Percentiles rank a stretch among this genome's conserved stretches.
Evolutionary conservation across 345 rosid genomes (phyloP).

Genomic region (Rhizophora apiculata): DNA sequence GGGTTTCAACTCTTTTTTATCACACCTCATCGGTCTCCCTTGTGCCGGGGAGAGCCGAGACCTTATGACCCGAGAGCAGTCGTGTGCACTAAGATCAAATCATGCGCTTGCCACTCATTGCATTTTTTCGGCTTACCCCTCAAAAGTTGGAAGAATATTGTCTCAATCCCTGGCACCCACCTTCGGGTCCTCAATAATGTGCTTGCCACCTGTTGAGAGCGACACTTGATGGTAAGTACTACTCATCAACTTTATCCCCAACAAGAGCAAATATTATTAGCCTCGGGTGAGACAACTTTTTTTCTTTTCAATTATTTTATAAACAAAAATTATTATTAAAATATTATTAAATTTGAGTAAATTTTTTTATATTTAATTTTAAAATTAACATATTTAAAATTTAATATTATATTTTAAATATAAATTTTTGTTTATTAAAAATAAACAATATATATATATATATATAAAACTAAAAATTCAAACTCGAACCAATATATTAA

Average conservation of each 20-base stretch:
- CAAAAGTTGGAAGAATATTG: slow-evolving; percentile 17
- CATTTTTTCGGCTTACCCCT: background rate
- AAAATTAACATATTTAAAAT: too few species aligned
- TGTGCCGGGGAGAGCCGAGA: too few species aligned
- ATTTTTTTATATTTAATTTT: too few species aligned
- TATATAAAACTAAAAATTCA: too few species aligned
- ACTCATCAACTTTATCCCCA: background rate
- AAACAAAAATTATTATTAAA: too few species aligned
- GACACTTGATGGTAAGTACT: background rate
- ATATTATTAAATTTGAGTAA: too few species aligned
- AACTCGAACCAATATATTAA: too few species aligned
- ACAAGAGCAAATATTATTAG: background rate
- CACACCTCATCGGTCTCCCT: too few species aligned
- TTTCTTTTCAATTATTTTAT: background rate
- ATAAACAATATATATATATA: too few species aligned
- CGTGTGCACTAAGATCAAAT: background rate
- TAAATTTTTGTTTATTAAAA: too few species aligned
- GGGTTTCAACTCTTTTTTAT: too few species aligned
- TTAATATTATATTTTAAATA: too few species aligned
- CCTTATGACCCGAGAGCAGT: slow-evolving; percentile 6
- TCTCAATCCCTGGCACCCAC: slow-evolving; percentile 4
- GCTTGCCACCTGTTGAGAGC: background rate
- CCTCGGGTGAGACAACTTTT: background rate
- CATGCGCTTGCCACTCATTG: background rate
- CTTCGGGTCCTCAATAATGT: background rate